These are phyloP conservation scores for Mycena rosella DNA, from an alignment of 768 basidiomycete genomes.

Conservation along the genomic window DNA sequence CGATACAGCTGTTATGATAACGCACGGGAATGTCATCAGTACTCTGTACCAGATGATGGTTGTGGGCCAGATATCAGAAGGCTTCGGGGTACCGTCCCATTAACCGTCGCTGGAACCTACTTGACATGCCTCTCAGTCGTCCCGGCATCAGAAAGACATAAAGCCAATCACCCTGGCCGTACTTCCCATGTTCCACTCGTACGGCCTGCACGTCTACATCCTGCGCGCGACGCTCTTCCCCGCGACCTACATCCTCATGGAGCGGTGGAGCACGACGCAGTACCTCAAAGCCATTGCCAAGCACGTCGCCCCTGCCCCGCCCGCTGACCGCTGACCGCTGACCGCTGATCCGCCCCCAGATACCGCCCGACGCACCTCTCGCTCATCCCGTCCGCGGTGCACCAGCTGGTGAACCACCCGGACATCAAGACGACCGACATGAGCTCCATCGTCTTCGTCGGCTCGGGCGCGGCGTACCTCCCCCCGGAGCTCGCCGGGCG, in stretches of 20 bases:
- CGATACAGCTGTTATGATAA: conserved; percentile 74
- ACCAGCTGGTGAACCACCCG: conserved; percentile 75
- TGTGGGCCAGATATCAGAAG: conserved; percentile 42
- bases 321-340: not conserved
- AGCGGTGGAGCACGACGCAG: conserved; percentile 68
- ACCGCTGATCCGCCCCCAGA: conserved; percentile 54
- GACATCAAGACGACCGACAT: conserved; percentile 62
- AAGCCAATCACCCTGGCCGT: conserved; percentile 65
- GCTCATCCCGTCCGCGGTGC: conserved; percentile 73
- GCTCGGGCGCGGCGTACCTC: conserved; percentile 76
- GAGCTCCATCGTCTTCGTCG: conserved; percentile 58
- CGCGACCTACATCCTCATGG: conserved; percentile 65
- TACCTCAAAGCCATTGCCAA: conserved; percentile 68
- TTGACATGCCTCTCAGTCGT: not conserved
- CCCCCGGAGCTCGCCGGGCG: conserved; percentile 65
- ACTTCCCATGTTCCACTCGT: conserved; percentile 78
- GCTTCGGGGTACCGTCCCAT: conserved; percentile 54
- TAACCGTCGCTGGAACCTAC: not conserved
- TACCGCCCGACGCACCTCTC: conserved; percentile 63
- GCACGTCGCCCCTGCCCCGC: conserved; percentile 56
- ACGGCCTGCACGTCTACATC: conserved; percentile 66
- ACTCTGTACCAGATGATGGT: conserved; percentile 56
- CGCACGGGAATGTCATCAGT: conserved; percentile 72
- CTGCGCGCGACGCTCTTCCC: conserved; percentile 64
- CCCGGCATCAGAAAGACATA: conserved; percentile 38